Percentiles rank a stretch among this genome's conserved stretches.
Evolutionary conservation across 352 stramenopile genomes (phyloP).

Genomic region (Thraustotheca clavata): DNA sequence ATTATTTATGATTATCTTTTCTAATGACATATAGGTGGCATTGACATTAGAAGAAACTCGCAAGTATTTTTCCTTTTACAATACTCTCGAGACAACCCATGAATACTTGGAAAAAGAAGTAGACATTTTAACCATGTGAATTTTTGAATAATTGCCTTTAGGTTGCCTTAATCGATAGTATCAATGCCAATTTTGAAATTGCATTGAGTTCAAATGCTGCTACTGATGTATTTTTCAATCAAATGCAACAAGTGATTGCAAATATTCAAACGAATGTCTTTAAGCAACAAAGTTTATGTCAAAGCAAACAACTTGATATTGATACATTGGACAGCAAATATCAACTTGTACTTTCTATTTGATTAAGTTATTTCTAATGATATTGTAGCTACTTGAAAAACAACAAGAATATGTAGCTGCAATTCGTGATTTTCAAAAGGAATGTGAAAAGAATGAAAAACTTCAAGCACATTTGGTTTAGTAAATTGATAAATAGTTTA

Average conservation of each 20-base stretch:
- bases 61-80: slow-evolving; percentile 85
- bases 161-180: slow-evolving; percentile 78
- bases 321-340: slow-evolving; percentile 71
- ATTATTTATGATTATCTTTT: not conserved
- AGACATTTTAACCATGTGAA: not conserved
- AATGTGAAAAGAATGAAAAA: slow-evolving; percentile 82
- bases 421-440: slow-evolving; percentile 82
- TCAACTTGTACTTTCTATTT: slow-evolving; percentile 31
- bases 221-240: slow-evolving; percentile 63
- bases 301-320: slow-evolving; percentile 33
- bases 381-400: slow-evolving; percentile 41
- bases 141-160: slow-evolving; percentile 22
- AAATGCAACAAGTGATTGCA: slow-evolving; percentile 60
- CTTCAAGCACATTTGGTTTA: slow-evolving; percentile 24
- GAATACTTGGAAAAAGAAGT: slow-evolving; percentile 75
- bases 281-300: slow-evolving; percentile 45
- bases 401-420: slow-evolving; percentile 77
- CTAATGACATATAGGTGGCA: slow-evolving; percentile 31
- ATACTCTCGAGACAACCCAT: slow-evolving; percentile 71
- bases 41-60: slow-evolving; percentile 84
- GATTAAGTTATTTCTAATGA: not conserved
- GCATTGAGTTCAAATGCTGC: slow-evolving; percentile 58
- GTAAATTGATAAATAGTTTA: not conserved
- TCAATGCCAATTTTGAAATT: slow-evolving; percentile 73
- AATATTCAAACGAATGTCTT: slow-evolving; percentile 41